Conservation (phyloP, 176 grass and related monocot genomes). For the Dendrocalamus sinicus region DNA sequence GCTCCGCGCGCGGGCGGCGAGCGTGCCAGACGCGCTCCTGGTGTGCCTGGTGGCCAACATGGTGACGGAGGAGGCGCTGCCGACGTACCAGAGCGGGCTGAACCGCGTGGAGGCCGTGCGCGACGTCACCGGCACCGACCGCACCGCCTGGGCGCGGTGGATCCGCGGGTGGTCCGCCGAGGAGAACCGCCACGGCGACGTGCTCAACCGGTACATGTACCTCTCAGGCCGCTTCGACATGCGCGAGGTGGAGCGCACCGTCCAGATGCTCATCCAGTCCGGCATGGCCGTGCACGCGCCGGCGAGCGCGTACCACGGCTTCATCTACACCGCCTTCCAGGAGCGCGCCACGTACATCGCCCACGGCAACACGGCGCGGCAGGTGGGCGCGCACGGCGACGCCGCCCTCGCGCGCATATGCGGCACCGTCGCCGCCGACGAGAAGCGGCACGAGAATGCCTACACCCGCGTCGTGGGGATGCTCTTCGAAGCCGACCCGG, state of each 20-base stretch:
- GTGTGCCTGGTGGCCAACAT: slow-evolving; percentile 79
- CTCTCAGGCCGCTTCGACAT: slow-evolving; percentile 77
- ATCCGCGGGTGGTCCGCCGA: slow-evolving; percentile 74
- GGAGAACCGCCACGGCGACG: slow-evolving; percentile 85
- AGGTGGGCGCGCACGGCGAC: slow-evolving; percentile 55
- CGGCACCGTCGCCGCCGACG: slow-evolving; percentile 72
- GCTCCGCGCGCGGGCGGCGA: slow-evolving; percentile 49
- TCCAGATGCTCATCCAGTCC: slow-evolving; percentile 67
- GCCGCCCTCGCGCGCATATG: slow-evolving; percentile 55
- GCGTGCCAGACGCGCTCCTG: slow-evolving; percentile 58
- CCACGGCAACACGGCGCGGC: slow-evolving; percentile 81
- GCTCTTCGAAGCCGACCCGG: slow-evolving; percentile 71
- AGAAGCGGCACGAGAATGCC: slow-evolving; percentile 85
- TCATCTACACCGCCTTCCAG: slow-evolving; percentile 86
- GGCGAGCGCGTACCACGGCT: slow-evolving; percentile 61
- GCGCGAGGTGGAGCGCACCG: slow-evolving; percentile 74
- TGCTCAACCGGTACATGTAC: slow-evolving; percentile 71
- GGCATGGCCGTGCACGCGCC: slow-evolving; percentile 59
- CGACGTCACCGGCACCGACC: too few relatives aligned
- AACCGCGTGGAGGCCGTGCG: too few relatives aligned
- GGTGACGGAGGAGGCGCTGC: slow-evolving; percentile 88
- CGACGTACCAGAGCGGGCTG: slow-evolving; percentile 34
- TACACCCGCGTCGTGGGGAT: slow-evolving; percentile 62
- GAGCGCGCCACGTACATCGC: slow-evolving; percentile 77
- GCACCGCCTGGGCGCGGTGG: slow-evolving; percentile 71